Base-by-base conservation (phyloP, 768 basidiomycete species). In the Galerina marginata region DNA sequence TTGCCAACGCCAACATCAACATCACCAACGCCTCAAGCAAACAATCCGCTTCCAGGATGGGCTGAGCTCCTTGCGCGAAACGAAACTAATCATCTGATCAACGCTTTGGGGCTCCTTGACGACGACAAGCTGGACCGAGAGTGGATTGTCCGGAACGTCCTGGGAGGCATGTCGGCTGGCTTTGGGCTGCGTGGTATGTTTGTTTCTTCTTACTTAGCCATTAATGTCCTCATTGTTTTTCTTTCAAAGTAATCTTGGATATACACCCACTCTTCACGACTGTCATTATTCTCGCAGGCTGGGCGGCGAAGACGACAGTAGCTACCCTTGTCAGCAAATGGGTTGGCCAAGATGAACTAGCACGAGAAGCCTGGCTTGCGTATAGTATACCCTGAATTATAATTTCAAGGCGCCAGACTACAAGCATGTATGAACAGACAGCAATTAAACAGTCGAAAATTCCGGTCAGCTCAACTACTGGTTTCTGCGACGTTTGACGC, bases 121-220 rank as follows among this genome's bases (percentile, higher is more conserved):
- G 91, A 92, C 52, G 87, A 89, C 62, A 85, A 83, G 33, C 74
- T 94, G 1, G 91, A 94, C 70, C 84, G 90, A 6, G 91, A 90
- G 67, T 95, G 93, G 93, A 77, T 93, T 6, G 86, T 94, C 4
- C 81, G 93, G 25, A 94, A 95, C 65, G 79, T 93, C 9, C 77
- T 95, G 2, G 93, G 93, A 10, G 93, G 93, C 0, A 88, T 95
- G 86, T 89, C 92, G 10, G 89, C 92, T 36, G 93, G 93, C 1
- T 95, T 94, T 71, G 93, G 92, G 0, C 72, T 95, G 54, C 84
- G 92, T 68, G 90, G 92, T 93, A 66, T 44, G 78, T 69, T 0
- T 26, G 36, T 63, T 16, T 29, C 60, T 36, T 6, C 14, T 29
- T 26, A 47, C 3, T 48, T 9, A 6, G 38, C 14, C 55, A 9